Percentiles rank a stretch among this genome's conserved stretches.
These are phyloP conservation scores for Schizophyllum commune DNA, from an alignment of 1,284 basidiomycete species.

Conservation along the genomic window DNA sequence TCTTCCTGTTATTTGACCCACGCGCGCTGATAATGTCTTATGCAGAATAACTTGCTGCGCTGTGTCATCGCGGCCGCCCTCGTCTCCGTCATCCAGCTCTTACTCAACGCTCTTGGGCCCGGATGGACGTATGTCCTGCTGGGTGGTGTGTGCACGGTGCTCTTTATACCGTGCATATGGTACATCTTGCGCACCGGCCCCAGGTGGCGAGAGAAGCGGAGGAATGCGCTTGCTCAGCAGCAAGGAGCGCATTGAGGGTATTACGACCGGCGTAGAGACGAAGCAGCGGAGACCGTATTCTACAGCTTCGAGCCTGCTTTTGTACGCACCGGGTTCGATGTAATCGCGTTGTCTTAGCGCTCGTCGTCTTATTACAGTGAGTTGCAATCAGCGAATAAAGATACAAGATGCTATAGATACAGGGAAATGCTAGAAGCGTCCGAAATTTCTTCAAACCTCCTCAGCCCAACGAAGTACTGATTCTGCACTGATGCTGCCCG, in stretches of 20 bases:
- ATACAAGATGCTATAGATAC: background rate
- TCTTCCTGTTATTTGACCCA: background rate
- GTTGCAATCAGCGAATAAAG: background rate
- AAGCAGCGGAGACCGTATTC: too few species aligned
- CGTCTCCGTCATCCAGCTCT: conserved; percentile 16
- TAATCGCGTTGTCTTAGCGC: too few species aligned
- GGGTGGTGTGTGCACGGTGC: background rate
- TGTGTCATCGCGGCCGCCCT: conserved; percentile 38
- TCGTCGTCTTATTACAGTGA: too few species aligned
- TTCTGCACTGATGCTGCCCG: background rate
- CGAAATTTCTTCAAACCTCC: background rate
- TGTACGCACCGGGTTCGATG: too few species aligned
- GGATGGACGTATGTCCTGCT: background rate
- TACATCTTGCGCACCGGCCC: background rate
- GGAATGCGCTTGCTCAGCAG: background rate
- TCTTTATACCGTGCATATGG: background rate
- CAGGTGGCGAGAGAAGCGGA: background rate
- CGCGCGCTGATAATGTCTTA: background rate
- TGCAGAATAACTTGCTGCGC: conserved; percentile 43
- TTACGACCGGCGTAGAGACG: too few species aligned
- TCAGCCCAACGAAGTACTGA: background rate
- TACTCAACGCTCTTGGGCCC: background rate
- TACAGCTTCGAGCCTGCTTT: too few species aligned
- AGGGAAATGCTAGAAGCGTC: background rate
- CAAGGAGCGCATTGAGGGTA: too few species aligned